These are phyloP conservation scores for Neonectria neomacrospora DNA, from an alignment of 2,329 filamentous ascomycete genomes.

Conservation along the genomic window DNA sequence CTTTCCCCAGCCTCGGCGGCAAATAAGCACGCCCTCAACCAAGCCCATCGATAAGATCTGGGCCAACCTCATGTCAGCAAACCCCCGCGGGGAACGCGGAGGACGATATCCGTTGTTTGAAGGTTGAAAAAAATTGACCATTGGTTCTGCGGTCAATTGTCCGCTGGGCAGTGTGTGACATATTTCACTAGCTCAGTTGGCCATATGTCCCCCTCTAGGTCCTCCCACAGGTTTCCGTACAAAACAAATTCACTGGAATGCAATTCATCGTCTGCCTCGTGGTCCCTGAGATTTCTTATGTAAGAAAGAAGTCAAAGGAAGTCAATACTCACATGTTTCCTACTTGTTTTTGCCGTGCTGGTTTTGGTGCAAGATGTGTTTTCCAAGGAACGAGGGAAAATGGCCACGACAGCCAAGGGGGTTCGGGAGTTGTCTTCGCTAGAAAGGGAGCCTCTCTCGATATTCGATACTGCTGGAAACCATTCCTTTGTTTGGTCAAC, in stretches of 20 bases:
- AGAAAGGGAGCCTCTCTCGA: not conserved
- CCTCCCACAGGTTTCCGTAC: constrained; percentile 46
- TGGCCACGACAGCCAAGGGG: not conserved
- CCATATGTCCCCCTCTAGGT: constrained; percentile 47
- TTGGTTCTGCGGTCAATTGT: constrained; percentile 44
- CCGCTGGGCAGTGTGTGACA: constrained; percentile 37
- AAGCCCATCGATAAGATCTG: constrained; percentile 36
- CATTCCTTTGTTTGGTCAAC: constrained; percentile 1
- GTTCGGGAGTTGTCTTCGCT: not conserved
- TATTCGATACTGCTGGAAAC: constrained; percentile 1
- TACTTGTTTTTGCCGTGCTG: not conserved
- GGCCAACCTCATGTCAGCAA: constrained; percentile 40
- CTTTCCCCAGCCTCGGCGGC: constrained; percentile 71
- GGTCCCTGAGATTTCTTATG: not conserved
- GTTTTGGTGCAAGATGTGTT: not conserved
- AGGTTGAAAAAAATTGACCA: constrained; percentile 48
- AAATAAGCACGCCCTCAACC: constrained; percentile 52
- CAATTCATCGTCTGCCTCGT: constrained; percentile 31
- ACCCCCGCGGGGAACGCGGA: constrained; percentile 32
- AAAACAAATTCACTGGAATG: constrained; percentile 45
- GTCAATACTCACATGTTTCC: constrained; percentile 4
- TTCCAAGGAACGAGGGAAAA: not conserved
- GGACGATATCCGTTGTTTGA: constrained; percentile 47
- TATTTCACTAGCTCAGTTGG: constrained; percentile 44
- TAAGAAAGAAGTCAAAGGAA: constrained; percentile 6